Evolutionary conservation across 2,329 filamentous ascomycete genomes (phyloP).

Genomic region (Kalaharituber pfeilii): DNA sequence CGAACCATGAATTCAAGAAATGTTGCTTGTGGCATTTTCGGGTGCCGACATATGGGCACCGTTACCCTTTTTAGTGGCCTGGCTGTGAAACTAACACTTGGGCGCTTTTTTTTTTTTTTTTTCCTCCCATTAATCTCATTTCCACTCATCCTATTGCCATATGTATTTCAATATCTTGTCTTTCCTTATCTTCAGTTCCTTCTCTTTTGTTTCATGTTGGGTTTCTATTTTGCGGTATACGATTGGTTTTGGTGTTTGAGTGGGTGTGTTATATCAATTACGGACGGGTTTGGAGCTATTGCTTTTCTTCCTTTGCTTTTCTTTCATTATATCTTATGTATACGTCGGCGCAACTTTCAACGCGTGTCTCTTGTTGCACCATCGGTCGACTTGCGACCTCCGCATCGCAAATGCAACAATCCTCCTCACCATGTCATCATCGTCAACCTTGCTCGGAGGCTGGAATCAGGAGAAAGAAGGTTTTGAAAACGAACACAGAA

Average conservation of each 20-base stretch:
- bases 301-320: conserved; percentile 1
- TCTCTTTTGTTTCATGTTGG: not conserved
- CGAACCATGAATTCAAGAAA: too few relatives aligned
- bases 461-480: conserved; percentile 2
- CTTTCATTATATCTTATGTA: not conserved
- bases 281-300: conserved; percentile 4
- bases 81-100: too few relatives aligned
- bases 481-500: not conserved
- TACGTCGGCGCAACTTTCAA: not conserved
- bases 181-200: not conserved
- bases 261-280: conserved; percentile 4
- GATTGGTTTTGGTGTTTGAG: conserved; percentile 3
- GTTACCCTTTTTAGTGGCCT: too few relatives aligned
- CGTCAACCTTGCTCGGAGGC: conserved; percentile 9
- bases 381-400: conserved; percentile 2
- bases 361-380: too few relatives aligned
- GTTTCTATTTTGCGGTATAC: conserved; percentile 4
- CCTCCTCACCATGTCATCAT: conserved; percentile 11
- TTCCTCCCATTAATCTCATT: conserved; percentile 2
- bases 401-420: conserved; percentile 11
- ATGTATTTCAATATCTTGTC: conserved; percentile 1
- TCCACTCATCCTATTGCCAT: conserved; percentile 3
- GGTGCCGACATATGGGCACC: too few relatives aligned
- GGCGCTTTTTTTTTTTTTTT: not conserved
- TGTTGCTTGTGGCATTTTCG: too few relatives aligned